A percentile compares a stretch with the other conserved stretches of the same genome.
Evolutionary conservation across 805 yeast genomes (phyloP).

Genomic region (Lachancea kluyveri): DNA sequence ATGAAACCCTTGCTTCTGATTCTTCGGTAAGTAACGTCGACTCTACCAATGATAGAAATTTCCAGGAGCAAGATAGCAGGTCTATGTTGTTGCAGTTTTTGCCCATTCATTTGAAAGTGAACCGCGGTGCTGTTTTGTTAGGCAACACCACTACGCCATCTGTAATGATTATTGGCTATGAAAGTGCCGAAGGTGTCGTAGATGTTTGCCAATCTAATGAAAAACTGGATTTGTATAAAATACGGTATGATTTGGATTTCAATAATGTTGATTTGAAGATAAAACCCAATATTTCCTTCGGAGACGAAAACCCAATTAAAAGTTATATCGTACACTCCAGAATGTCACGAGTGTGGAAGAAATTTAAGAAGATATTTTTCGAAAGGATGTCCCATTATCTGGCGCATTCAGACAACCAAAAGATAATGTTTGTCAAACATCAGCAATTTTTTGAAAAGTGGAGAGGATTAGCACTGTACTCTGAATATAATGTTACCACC

Average conservation of each 20-base stretch:
- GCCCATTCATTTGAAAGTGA: conserved; percentile 58
- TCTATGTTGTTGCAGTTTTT: conserved; percentile 33
- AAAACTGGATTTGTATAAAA: conserved; percentile 51
- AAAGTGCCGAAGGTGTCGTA: conserved; percentile 45
- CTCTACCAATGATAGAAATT: conserved; percentile 16
- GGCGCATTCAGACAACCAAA: not conserved
- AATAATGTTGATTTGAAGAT: conserved; percentile 52
- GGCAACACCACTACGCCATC: conserved; percentile 81
- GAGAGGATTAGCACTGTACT: conserved; percentile 68
- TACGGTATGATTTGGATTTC: conserved; percentile 39
- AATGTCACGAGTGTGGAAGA: conserved; percentile 2
- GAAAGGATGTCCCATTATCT: conserved; percentile 1
- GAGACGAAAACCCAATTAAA: conserved; percentile 29
- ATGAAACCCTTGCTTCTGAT: not conserved
- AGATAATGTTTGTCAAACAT: conserved; percentile 2
- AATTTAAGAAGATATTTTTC: conserved; percentile 1
- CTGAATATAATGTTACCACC: conserved; percentile 36
- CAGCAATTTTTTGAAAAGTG: conserved; percentile 39
- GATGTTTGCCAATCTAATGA: conserved; percentile 50
- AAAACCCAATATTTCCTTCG: conserved; percentile 66
- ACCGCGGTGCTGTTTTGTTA: conserved; percentile 64
- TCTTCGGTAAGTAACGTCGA: conserved; percentile 1
- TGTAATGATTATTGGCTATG: conserved; percentile 55
- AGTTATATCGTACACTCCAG: conserved; percentile 5
- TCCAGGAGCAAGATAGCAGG: conserved; percentile 4